Evolutionary conservation across 2,329 filamentous ascomycete species (phyloP).

Genomic region (Fusarium pilosicola): DNA sequence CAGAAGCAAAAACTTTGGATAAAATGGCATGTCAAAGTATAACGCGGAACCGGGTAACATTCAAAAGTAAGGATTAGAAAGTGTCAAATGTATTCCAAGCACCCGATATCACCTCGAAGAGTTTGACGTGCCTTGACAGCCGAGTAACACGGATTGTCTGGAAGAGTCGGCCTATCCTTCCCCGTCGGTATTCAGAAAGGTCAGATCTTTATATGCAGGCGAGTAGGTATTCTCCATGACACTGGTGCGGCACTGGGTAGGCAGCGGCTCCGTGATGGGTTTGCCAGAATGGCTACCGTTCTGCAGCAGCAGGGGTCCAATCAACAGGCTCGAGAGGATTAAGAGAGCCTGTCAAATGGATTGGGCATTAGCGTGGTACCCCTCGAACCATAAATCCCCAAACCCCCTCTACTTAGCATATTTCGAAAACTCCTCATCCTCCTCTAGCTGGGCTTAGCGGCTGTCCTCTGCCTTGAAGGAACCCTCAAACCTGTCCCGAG

Average conservation of each 20-base stretch:
- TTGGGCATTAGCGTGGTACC: background rate
- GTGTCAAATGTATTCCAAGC: rapidly evolving
- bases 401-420: background rate
- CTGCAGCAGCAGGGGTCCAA: background rate
- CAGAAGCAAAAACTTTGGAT: background rate
- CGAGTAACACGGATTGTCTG: background rate
- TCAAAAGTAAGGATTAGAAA: background rate
- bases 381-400: background rate
- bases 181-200: rapidly evolving
- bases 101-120: background rate
- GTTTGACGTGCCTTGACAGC: background rate
- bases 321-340: rapidly evolving
- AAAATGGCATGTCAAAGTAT: background rate
- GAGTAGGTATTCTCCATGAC: too few species aligned
- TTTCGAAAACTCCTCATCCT: background rate
- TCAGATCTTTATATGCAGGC: too few species aligned
- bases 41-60: background rate
- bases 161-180: background rate
- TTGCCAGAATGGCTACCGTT: too few species aligned
- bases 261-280: background rate
- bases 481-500: background rate
- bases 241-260: background rate
- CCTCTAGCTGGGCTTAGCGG: background rate
- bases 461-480: constrained; percentile 10
- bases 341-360: background rate